Evolutionary conservation across 768 basidiomycete genomes (phyloP), one percentile per base, ranked within the genome.

Genomic region (Piloderma croceum): DNA sequence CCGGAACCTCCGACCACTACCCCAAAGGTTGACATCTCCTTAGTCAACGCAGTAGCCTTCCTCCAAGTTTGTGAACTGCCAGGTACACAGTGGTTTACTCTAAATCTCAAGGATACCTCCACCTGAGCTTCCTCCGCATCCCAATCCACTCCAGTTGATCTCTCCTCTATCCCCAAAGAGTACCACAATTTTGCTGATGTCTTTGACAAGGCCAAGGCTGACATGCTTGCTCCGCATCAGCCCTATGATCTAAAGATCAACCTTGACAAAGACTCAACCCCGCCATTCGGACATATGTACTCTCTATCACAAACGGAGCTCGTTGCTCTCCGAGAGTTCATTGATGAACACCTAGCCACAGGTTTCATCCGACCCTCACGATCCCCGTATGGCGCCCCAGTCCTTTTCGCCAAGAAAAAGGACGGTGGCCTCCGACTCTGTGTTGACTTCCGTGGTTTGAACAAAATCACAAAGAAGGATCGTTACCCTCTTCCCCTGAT

Each of bases 201-300:
- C 9, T 66, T 68, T 39, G 46, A 43, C 3, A 41, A 51, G 3
- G 27, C 31, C 4, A 41, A 56, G 11, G 56, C 57, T 6, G 48
- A 61, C 15, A 51, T 50, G 13, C 59, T 70, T 2, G 62, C 66
- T 4, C 53, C 49, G 11, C 31, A 43, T 40, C 47, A 54, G 2
- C 45, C 49, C 1, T 68, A 62, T 52, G 67, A 71, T 38, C 52
- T 59, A 18, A 46, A 49, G 5, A 69, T 70, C 37, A 48, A 67
- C 15, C 46, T 67, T 3, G 55, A 57, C 13, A 49, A 55, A 2
- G 61, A 51, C 22, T 47, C 45, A 13, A 42, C 47, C 6, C 59
- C 61, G 0, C 50, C 54, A 0, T 45, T 52, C 6, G 57, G 53
- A n/a, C 58, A 58, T 4, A 48, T 70, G 5, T 72, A 70, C 36